phyloP scores from a whole-genome alignment of 208 protist genomes.

The Wallacemonas collosoma region DNA sequence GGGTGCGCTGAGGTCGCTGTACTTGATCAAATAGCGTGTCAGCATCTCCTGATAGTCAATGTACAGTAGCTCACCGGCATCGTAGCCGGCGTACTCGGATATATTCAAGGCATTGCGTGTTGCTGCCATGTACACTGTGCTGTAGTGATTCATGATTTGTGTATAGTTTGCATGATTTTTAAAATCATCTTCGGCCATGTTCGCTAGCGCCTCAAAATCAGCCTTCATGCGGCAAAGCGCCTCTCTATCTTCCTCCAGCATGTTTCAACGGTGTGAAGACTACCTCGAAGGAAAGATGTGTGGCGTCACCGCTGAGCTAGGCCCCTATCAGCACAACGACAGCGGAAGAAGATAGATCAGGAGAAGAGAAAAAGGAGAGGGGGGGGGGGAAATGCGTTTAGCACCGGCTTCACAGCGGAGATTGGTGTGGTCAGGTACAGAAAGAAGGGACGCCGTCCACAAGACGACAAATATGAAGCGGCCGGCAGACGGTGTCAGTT shows the following conservation, averaged over 20 bases:
- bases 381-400: too few species aligned
- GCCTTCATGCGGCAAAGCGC: constrained; percentile 83
- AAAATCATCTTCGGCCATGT: constrained; percentile 66
- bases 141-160: constrained; percentile 84
- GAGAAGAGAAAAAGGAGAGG: too few species aligned
- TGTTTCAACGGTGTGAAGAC: constrained; percentile 10
- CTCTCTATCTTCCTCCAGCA: constrained; percentile 82
- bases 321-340: too few species aligned
- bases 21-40: constrained; percentile 76
- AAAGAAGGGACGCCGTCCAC: too few species aligned
- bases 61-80: constrained; percentile 79
- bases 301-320: too few species aligned
- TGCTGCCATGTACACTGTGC: constrained; percentile 80
- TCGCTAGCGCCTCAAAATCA: constrained; percentile 83
- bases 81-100: constrained; percentile 56
- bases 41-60: constrained; percentile 92
- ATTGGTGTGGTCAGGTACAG: too few species aligned
- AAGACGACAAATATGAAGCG: too few species aligned
- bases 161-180: constrained; percentile 57
- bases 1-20: constrained; percentile 44
- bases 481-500: too few species aligned
- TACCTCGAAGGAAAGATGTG: too few species aligned
- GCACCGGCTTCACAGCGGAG: too few species aligned
- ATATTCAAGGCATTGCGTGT: constrained; percentile 64
- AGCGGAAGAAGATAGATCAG: too few species aligned